Base-by-base conservation (phyloP, 306 rosid species). In the Prunus mume region DNA sequence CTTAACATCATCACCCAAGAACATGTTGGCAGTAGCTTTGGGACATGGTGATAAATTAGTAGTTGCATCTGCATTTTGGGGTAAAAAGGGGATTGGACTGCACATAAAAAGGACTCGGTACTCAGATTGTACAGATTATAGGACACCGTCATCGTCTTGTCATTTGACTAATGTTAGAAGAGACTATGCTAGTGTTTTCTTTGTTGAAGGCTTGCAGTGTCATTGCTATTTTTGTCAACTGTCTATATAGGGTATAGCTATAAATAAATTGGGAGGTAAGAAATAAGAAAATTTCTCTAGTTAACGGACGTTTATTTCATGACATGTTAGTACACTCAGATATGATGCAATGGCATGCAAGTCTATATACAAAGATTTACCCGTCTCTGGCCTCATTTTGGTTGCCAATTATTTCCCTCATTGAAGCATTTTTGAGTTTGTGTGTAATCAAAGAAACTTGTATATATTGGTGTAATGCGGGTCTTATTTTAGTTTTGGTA, bases 11-110 rank as follows among this genome's bases (percentile, higher is more conserved):
- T 91, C 85, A 90, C 95, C 41, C 97, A 90, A 77, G 97, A 94
- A 78, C 97, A 94, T 75, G 86, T 91, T 6, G 91, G 96, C 63
- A 87, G 85, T 83, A 90, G 98, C 88, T 93, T 93, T 20, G 92
- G 92, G 57, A 86, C 89, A 20, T 88, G 92, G 90, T 88, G 82
- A 71, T 2, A 30, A 19, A 56, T 49, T 32, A 50, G 17, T 38
- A 46, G 79, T 34, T 69, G 77, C 80, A 65, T 78, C 83, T 81
- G 83, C 84, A 79, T 79, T 73, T 78, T 76, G 76, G 82, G 78
- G 74, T 51, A 77, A 45, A 73, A 80, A 45, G 57, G 72, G 64
- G 57, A 71, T 88, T 86, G 83, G 85, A 80, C 81, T 88, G 93
- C 89, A 88, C 82, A 86, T 81, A 79, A 66, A 68, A 69, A 75